phyloP scores from a whole-genome alignment of 2,329 filamentous ascomycete genomes.

The Fonsecaea pedrosoi region DNA sequence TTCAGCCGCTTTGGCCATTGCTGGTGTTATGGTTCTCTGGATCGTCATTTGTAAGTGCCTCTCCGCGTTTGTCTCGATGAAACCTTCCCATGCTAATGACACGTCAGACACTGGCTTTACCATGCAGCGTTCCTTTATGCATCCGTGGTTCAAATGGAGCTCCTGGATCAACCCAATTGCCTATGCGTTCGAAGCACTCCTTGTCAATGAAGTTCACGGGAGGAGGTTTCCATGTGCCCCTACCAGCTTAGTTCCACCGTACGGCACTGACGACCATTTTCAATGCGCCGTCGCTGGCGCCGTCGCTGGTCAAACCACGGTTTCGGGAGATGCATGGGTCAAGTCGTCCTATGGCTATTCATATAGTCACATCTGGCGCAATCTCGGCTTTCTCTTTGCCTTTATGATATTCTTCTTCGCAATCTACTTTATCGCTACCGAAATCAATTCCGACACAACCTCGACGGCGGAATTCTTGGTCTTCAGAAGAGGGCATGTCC shows the following conservation, averaged over 20 bases:
- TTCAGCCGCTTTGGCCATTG: conserved; percentile 64
- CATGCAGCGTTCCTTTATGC: conserved; percentile 57
- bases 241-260: conserved; percentile 64
- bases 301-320: conserved; percentile 59
- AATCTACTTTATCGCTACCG: conserved; percentile 68
- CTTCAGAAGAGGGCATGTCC: conserved; percentile 72
- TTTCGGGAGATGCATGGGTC: conserved; percentile 69
- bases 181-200: conserved; percentile 50
- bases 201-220: conserved; percentile 50
- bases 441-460: conserved; percentile 69
- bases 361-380: conserved; percentile 68
- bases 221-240: conserved; percentile 38
- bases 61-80: not conserved
- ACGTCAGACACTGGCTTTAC: conserved; percentile 48
- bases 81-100: conserved; percentile 43
- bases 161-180: conserved; percentile 51
- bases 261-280: conserved; percentile 77
- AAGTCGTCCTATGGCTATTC: conserved; percentile 63
- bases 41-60: conserved; percentile 46
- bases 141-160: conserved; percentile 58
- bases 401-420: conserved; percentile 69
- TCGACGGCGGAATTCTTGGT: conserved; percentile 79
- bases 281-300: conserved; percentile 61
- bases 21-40: conserved; percentile 49
- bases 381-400: conserved; percentile 72